Percentiles rank a stretch among this genome's conserved stretches.
Evolutionary conservation across 805 yeast species (phyloP).

Genomic region (Sugiyamaella qingdaonensis): DNA sequence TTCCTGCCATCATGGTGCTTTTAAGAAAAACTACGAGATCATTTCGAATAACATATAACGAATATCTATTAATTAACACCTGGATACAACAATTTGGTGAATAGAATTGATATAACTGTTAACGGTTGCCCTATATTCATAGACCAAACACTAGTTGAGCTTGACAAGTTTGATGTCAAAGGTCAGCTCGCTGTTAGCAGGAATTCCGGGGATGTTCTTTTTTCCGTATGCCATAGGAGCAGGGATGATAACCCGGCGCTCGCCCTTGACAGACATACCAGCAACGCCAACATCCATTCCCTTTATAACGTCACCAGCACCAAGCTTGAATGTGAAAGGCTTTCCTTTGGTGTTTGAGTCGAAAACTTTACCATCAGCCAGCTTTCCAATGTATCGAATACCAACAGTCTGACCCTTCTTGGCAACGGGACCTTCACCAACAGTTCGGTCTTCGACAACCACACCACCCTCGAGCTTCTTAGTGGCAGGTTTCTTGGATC

Average conservation of each 20-base stretch:
- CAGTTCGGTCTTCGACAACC: constrained; percentile 83
- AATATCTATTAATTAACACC: background rate
- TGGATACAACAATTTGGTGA: background rate
- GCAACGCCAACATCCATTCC: constrained; percentile 99
- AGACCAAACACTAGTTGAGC: constrained; percentile 54
- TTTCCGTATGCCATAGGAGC: constrained; percentile 96
- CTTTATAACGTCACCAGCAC: constrained; percentile 97
- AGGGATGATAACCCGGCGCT: constrained; percentile 95
- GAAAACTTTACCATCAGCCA: constrained; percentile 91
- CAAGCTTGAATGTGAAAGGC: constrained; percentile 87
- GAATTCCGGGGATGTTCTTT: constrained; percentile 92
- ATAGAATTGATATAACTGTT: too few species aligned
- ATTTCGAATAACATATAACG: background rate
- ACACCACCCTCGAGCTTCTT: constrained; percentile 91
- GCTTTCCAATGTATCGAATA: constrained; percentile 96
- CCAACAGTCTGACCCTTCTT: constrained; percentile 88
- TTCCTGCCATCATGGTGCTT: too few species aligned
- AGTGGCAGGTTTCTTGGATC: constrained; percentile 40
- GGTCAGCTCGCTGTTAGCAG: constrained; percentile 93
- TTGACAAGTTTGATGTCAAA: constrained; percentile 93
- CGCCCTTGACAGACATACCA: constrained; percentile 98
- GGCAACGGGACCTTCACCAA: constrained; percentile 84
- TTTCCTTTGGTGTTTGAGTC: constrained; percentile 97
- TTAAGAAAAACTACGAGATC: too few species aligned
- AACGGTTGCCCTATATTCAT: too few species aligned